Base-by-base conservation (phyloP, 139 green algal genomes). In the Chlamydomonas incerta region DNA sequence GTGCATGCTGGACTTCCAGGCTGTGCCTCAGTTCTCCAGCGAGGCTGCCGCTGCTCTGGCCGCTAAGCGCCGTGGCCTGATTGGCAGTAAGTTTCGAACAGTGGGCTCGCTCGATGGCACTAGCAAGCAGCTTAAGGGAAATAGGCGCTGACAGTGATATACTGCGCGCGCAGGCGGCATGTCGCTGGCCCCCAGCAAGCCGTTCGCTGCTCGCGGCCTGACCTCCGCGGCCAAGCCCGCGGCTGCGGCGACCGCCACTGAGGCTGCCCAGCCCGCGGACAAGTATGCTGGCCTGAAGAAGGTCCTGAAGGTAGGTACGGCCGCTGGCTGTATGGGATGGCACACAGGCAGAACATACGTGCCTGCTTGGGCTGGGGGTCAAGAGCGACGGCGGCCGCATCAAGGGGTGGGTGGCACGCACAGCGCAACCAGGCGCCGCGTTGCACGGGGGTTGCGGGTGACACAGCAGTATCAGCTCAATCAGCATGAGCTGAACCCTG, bases 11-110 rank as follows among this genome's bases (percentile, higher is more conserved):
- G 67, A 9, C 20, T 0, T 34, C 50, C 74, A 88, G 66, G 50
- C 50, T 52, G 52, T 88, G 24, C 62, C 83, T 18, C 87, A 90
- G 67, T 88, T 74, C 69, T 86, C 73, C 34, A 67, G 67, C 18
- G 81, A 81, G 52, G 60, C 80, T 0, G 87, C 75, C n/a, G 82
- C 82, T 46, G 87, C 87, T 2, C 57, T 91, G 82, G 87, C 87
- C 35, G 82, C 73, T 60, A 91, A 91, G 87, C 80, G 80, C 17
- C 86, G 87, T 82, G 74, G 58, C 20, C 70, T 88, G 81, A 81
- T 91, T 82, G 62, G 41, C 34, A 85, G 82, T 86, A 75, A 81
- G 85, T 74, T n/a, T n/a, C n/a, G n/a, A n/a, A n/a, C n/a, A n/a
- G n/a, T n/a, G n/a, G n/a, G n/a, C n/a, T n/a, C n/a, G n/a, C n/a